These are phyloP conservation scores for Curvularia hawaiiensis DNA, from an alignment of 2,329 filamentous ascomycete species.

Conservation along the genomic window DNA sequence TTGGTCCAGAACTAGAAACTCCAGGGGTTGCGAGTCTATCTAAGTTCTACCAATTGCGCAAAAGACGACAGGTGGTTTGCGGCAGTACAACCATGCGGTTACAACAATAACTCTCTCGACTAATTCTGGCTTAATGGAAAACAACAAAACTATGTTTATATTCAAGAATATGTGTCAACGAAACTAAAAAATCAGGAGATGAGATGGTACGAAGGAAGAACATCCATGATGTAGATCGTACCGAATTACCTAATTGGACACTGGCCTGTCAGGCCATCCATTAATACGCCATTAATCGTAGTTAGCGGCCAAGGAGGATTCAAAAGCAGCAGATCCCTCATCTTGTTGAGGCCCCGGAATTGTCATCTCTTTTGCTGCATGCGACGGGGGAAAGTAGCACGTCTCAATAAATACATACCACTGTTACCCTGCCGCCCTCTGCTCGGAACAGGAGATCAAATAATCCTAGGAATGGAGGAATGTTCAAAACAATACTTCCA, in stretches of 20 bases:
- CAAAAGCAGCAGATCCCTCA: background rate
- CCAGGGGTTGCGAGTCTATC: background rate
- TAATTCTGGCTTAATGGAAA: background rate
- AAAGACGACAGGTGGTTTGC: too few relatives aligned
- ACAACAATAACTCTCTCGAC: background rate
- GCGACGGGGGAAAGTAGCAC: background rate
- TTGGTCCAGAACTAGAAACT: background rate
- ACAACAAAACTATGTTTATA: background rate
- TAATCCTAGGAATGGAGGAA: background rate
- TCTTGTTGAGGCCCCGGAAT: too few relatives aligned
- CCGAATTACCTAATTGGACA: background rate
- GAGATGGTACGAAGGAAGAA: background rate
- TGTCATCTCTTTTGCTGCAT: background rate
- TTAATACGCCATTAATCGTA: background rate
- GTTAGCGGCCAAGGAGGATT: background rate
- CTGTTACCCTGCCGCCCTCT: background rate
- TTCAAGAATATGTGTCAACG: background rate
- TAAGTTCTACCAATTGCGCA: too few relatives aligned
- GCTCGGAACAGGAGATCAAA: too few relatives aligned
- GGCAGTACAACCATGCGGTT: background rate
- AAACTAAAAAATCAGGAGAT: background rate
- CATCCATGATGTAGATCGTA: background rate
- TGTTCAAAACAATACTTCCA: background rate
- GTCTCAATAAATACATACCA: background rate
- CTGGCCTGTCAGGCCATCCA: background rate